phyloP scores from a whole-genome alignment of 768 basidiomycete species.

The Strobilomyces echinocephalus region DNA sequence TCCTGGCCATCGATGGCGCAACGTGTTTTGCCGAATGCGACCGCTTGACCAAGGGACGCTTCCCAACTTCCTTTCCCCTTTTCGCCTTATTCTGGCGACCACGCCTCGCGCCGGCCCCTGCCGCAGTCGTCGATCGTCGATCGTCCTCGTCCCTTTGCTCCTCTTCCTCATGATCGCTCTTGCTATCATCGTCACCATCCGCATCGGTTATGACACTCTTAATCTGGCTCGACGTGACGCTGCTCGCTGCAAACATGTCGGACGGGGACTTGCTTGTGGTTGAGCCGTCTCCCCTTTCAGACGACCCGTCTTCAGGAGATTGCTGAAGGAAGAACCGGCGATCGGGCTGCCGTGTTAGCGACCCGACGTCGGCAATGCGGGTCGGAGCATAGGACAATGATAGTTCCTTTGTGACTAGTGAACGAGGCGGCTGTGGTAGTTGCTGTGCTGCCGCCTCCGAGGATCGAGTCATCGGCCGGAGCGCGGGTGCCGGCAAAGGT shows the following conservation, averaged over 20 bases:
- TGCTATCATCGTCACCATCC: constrained; percentile 16
- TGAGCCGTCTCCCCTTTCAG: constrained; percentile 31
- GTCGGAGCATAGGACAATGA: constrained; percentile 3
- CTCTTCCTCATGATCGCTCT: constrained; percentile 13
- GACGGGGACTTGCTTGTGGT: constrained; percentile 31
- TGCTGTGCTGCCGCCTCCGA: constrained; percentile 1
- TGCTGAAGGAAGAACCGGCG: constrained; percentile 43
- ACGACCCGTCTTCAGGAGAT: constrained; percentile 37
- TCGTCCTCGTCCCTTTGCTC: constrained; percentile 14
- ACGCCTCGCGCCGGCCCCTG: constrained; percentile 6
- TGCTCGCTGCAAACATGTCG: constrained; percentile 33
- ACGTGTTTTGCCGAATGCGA: constrained; percentile 29
- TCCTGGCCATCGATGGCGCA: constrained; percentile 27
- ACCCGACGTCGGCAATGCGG: constrained; percentile 19
- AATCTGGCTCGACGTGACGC: constrained; percentile 31
- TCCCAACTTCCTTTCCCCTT: constrained; percentile 32
- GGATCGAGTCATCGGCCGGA: constrained; percentile 7
- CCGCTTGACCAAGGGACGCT: constrained; percentile 24
- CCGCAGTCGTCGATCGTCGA: constrained; percentile 17
- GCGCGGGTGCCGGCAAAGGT: constrained; percentile 26
- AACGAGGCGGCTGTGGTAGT: constrained; percentile 19
- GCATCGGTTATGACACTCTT: constrained; percentile 21
- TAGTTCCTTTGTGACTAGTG: constrained; percentile 1
- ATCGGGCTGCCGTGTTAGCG: constrained; percentile 35
- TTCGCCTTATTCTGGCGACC: constrained; percentile 24